A percentile compares a stretch with the other conserved stretches of the same genome.
phyloP scores from a whole-genome alignment of 1,284 basidiomycete genomes.

The Irpex sp. region DNA sequence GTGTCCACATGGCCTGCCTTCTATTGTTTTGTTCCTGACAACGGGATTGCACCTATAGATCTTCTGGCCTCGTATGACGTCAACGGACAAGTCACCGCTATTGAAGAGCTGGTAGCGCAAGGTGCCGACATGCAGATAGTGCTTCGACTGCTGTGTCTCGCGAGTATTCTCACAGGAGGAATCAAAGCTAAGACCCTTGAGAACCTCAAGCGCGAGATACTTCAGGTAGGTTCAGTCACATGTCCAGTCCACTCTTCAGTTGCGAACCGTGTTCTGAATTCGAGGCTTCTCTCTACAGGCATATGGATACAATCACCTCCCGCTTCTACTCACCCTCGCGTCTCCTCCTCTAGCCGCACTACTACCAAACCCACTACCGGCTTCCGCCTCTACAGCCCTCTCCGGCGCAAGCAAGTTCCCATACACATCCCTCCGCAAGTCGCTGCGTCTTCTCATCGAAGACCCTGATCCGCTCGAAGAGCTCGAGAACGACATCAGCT shows the following conservation, averaged over 20 bases:
- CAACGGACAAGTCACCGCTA: constrained; percentile 69
- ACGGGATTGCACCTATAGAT: constrained; percentile 47
- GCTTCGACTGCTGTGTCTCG: constrained; percentile 82
- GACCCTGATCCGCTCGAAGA: constrained; percentile 76
- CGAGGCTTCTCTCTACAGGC: constrained; percentile 43
- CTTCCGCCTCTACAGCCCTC: constrained; percentile 41
- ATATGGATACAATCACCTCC: constrained; percentile 90
- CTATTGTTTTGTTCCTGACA: not conserved
- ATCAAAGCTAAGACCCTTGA: constrained; percentile 88
- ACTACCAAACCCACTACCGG: constrained; percentile 58
- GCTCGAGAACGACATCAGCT: constrained; percentile 90
- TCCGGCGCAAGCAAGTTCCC: constrained; percentile 52
- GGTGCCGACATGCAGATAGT: constrained; percentile 78
- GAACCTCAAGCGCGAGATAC: constrained; percentile 85
- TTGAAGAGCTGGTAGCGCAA: constrained; percentile 86
- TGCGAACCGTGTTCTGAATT: constrained; percentile 7
- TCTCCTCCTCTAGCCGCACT: constrained; percentile 68
- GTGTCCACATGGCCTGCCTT: not conserved
- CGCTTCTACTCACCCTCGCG: constrained; percentile 80
- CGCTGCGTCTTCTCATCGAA: constrained; percentile 90
- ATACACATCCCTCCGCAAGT: constrained; percentile 74
- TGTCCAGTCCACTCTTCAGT: constrained; percentile 1
- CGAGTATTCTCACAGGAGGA: constrained; percentile 80
- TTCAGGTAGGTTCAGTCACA: constrained; percentile 58
- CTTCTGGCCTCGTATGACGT: constrained; percentile 88